Evolutionary conservation across 2,329 filamentous ascomycete species (phyloP), one percentile per base, ranked within the genome.

Genomic region (Fusarium sp.): DNA sequence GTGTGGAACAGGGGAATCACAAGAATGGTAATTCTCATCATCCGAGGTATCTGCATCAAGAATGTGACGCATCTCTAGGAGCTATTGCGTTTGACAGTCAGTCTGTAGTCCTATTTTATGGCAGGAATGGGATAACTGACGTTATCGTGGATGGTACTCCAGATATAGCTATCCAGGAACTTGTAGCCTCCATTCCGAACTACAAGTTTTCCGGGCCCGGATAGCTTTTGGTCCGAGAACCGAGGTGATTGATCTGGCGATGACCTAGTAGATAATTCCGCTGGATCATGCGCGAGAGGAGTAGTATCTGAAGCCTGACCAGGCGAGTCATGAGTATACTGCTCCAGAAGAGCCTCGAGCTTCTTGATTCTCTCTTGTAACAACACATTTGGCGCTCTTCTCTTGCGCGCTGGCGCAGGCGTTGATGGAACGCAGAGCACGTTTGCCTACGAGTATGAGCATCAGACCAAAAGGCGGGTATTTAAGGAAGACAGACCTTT

Each of bases 1-100:
- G 3, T 64, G 59, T 0, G 50, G 38, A 6, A 36, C 43, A 0
- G 61, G 43, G 1, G 61, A 63, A 7, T 63, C 51, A 2, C 22
- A 9, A 2, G 15, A 3, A 20, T 31, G 31, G 20, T 31, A 63
- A 1, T 18, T 58, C 14, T 63, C 61, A 8, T 63, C 61, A 2
- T 63, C 61, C 4, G 61, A 63, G 20, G 43, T 63, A 5, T 64
- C 61, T 11, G 58, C 33, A 20, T 63, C 61, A 1, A 64, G 38
- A 15, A 63, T 63, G 10, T 63, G 51, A 5, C 51, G 61, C 61
- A 63, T 63, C 17, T 64, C 61, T 4, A 42, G 28, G 1, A 63
- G 26, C 60, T 63, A 1, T 34, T 13, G 1, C 6, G 1, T 39
- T 6, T 9, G 17, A 5, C 6, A 5, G 18, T 49, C 4, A 56